Base-by-base conservation (phyloP, 495 filamentous ascomycete genomes). In the Aspergillus baeticus region DNA sequence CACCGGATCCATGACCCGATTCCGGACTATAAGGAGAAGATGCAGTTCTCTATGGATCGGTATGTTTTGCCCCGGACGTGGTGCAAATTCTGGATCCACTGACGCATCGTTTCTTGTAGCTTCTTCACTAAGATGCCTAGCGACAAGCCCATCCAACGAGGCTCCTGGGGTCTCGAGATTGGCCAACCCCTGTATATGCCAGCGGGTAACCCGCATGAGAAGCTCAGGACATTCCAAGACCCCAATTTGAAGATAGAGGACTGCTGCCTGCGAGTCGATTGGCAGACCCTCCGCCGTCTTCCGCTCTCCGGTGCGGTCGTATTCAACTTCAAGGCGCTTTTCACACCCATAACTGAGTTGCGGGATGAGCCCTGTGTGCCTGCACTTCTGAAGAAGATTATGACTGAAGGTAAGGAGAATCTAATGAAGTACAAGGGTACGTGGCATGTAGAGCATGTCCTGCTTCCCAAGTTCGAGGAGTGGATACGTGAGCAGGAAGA, bases 241-340 rank as follows among this genome's bases (percentile, higher is more conserved):
- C 70, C 80, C 1, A 60, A 76, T 6, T 69, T 94, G 6, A 68
- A 64, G 6, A 61, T 87, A n/a, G 75, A 79, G 0, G 82, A 89
- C 20, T 77, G 87, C 60, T 70, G 86, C 53, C 79, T 96, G 13
- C 83, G 92, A n/a, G 91, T 94, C 2, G 92, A 96, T 67, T 94
- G 91, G 89, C 92, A 96, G 70, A 96, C 92, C 0, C 78, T 96
- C 15, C 84, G 92, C 11, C 81, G 92, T 22, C 74, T 96, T 1
- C 92, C 92, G 2, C 69, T 96, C 5, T 88, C 86, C 0, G 89
- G 81, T 0, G 85, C 80, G 0, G 72, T 96, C 8, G 81, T 90
- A 2, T 96, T 96, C 72, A 96, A 96, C 66, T 96, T 92, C 82
- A 96, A 94, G 65, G 92, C 87, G 0, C 67, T 96, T 0, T 96